A percentile compares a stretch with the other conserved stretches of the same genome.
These are phyloP conservation scores for Eimeria acervulina DNA, from an alignment of 169 alveolate species.

Conservation along the genomic window DNA sequence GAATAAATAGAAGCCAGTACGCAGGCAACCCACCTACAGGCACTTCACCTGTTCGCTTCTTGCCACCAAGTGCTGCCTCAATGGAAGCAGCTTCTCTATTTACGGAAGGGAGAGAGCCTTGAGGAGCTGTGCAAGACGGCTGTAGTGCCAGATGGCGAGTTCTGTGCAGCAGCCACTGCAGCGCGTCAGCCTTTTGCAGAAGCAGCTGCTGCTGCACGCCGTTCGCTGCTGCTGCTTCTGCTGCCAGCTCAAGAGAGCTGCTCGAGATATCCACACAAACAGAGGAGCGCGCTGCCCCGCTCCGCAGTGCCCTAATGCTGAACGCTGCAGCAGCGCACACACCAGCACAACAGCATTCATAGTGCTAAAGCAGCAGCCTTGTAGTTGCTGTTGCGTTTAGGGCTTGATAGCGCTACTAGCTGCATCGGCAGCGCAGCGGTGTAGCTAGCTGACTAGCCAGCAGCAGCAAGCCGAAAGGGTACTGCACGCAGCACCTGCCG, in stretches of 20 bases:
- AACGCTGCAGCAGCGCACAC: slow-evolving; percentile 51
- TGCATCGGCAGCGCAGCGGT: background rate
- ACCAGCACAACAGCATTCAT: background rate
- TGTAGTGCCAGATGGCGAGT: background rate
- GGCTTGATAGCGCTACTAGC: background rate
- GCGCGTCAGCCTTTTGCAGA: slow-evolving; percentile 70
- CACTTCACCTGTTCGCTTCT: background rate
- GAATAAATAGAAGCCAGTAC: background rate
- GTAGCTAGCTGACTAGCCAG: background rate
- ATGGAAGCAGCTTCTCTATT: background rate
- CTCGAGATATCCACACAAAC: slow-evolving; percentile 33
- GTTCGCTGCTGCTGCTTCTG: slow-evolving; percentile 56
- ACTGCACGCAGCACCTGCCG: slow-evolving; percentile 64
- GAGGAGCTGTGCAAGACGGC: background rate
- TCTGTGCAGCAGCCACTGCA: slow-evolving; percentile 37
- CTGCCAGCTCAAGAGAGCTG: slow-evolving; percentile 36
- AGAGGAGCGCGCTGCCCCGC: slow-evolving; percentile 15
- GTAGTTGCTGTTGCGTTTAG: background rate
- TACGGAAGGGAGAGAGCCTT: background rate
- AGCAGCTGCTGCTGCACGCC: slow-evolving; percentile 59
- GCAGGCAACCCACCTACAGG: background rate
- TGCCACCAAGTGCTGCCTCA: background rate
- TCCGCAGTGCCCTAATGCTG: slow-evolving; percentile 51
- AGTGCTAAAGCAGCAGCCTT: background rate
- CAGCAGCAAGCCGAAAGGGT: background rate